phyloP scores from a whole-genome alignment of 805 yeast genomes.

The Citeromyces matritensis region DNA sequence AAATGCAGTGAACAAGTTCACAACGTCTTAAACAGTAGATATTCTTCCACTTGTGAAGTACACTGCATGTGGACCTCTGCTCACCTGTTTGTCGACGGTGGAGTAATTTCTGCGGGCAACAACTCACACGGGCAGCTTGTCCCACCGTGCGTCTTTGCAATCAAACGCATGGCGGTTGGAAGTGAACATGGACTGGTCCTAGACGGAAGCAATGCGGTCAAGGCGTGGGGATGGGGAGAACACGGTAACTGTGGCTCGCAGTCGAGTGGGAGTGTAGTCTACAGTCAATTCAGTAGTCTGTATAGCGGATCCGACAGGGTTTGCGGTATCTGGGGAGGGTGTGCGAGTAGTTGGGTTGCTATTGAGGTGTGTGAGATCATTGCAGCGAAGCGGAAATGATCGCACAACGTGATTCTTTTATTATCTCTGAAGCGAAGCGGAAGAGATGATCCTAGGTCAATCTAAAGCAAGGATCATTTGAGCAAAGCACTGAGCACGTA shows the following conservation, averaged over 20 bases:
- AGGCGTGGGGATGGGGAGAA: conserved; percentile 98
- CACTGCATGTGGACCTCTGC: conserved; percentile 69
- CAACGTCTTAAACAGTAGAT: conserved; percentile 3
- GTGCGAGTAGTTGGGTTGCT: conserved; percentile 55
- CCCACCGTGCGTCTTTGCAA: conserved; percentile 5
- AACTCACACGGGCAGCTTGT: conserved; percentile 60
- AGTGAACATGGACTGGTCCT: conserved; percentile 73
- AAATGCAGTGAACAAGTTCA: conserved; percentile 11
- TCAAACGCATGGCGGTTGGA: conserved; percentile 33
- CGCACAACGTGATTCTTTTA: no score
- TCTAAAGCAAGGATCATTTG: no score
- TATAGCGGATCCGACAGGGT: conserved; percentile 12
- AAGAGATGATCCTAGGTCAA: no score
- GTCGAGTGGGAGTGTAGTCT: conserved; percentile 11
- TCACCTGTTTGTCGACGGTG: conserved; percentile 24
- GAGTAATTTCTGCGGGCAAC: conserved; percentile 48
- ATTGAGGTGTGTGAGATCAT: conserved; percentile 4
- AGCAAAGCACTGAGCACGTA: no score
- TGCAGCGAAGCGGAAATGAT: no score
- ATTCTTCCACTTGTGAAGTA: conserved; percentile 1
- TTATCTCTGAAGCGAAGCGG: no score
- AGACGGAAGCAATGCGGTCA: conserved; percentile 18
- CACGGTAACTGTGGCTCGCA: conserved; percentile 83
- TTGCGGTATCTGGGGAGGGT: conserved; percentile 35
- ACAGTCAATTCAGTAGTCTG: conserved; percentile 19